Evolutionary conservation across 345 rosid species (phyloP), one percentile per base, ranked within the genome.

Genomic region (Citrus sp.): DNA sequence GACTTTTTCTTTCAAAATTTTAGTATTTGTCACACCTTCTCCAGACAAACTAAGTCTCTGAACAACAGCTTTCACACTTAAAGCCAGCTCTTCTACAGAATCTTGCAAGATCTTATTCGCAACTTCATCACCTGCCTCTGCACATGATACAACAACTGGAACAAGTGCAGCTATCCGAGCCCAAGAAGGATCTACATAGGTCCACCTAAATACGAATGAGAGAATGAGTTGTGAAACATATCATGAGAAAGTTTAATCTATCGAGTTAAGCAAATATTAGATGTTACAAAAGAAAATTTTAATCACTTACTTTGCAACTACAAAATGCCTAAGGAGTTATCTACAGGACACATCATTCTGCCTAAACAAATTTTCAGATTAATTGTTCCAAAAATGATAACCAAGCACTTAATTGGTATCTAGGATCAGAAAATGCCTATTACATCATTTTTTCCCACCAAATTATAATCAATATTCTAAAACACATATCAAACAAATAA

Each of bases 91-190:
- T 69, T 87, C 84, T 64, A 88, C 93, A 7, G 91, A 84, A 72
- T 87, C 87, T 51, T 74, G 84, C 80, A 92, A 81, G 74, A 90
- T 92, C 25, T 80, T 85, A 77, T 85, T 87, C 5, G 96, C 92
- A 28, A 90, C 93, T 74, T 80, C 85, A 79, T 92, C 96, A 67
- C 93, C 88, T 65, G 88, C 89, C 82, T 89, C 96, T 27, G 96
- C 96, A 82, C 96, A 90, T 27, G 89, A 82, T 77, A 92, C 93
- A 18, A 92, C 91, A 22, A 84, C 84, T 19, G 96, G 96, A 80
- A 90, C 96, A 79, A 92, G 93, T 30, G 91, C 91, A 7, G 93
- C 92, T 69, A 92, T 89, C 56, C 96, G 91, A 81, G 96, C 96
- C 93, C 96, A 92, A 27, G 93, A 92, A 76, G 93, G 92, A 87